Evolutionary conservation across 148 eudicot genomes (phyloP).

Genomic region (Heliosperma pusillum): DNA sequence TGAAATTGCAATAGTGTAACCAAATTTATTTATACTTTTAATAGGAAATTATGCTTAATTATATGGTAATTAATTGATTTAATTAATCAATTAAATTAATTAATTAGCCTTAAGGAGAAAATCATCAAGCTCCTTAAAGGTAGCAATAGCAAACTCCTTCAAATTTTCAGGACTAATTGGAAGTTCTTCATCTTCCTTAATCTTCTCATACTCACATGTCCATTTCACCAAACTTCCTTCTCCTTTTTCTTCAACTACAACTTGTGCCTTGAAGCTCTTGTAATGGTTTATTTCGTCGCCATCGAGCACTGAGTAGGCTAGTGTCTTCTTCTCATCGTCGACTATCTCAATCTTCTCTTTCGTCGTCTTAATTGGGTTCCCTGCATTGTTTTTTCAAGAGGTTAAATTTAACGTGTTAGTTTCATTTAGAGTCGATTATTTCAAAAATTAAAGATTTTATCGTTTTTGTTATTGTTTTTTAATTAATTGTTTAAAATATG

Average conservation of each 20-base stretch:
- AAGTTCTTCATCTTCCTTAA: conserved; percentile 48
- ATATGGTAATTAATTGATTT: neutral
- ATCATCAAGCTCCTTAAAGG: conserved; percentile 66
- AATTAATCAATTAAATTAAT: neutral
- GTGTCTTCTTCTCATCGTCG: conserved; percentile 62
- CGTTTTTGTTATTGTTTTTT: too few species aligned
- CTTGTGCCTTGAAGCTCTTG: conserved; percentile 61
- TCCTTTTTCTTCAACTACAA: conserved; percentile 49
- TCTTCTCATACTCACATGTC: conserved; percentile 71
- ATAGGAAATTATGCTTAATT: too few species aligned
- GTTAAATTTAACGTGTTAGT: too few species aligned
- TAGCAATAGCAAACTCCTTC: conserved; percentile 12
- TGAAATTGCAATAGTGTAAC: neutral
- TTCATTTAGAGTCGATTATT: too few species aligned
- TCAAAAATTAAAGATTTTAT: too few species aligned
- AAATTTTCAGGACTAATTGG: conserved; percentile 45
- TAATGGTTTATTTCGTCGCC: conserved; percentile 60
- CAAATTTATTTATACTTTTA: conserved; percentile 7
- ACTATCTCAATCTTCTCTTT: conserved; percentile 65
- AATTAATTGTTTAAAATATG: neutral
- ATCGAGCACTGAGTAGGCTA: conserved; percentile 45
- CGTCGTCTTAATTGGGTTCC: conserved; percentile 34
- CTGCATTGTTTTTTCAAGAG: conserved; percentile 23
- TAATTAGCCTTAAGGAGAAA: conserved; percentile 46
- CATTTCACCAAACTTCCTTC: conserved; percentile 67